These are phyloP conservation scores for Colletotrichum agaves DNA, from an alignment of 2,329 filamentous ascomycete genomes.

Conservation along the genomic window DNA sequence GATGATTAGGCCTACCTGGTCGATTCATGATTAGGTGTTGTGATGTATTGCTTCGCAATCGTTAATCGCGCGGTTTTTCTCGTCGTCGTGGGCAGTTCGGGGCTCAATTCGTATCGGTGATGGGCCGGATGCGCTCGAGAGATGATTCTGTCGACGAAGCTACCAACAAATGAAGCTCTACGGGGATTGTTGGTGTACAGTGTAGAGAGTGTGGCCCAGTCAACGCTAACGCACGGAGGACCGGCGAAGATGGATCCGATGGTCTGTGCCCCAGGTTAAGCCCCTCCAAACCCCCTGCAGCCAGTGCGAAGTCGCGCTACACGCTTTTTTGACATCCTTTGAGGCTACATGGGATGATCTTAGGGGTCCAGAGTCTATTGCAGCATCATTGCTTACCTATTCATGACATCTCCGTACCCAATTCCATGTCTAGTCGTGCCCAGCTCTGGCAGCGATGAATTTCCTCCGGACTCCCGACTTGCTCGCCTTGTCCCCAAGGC, in stretches of 20 bases:
- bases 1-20: constrained; percentile 61
- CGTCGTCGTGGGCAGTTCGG: constrained; percentile 31
- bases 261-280: constrained; percentile 26
- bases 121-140: constrained; percentile 34
- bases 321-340: constrained; percentile 31
- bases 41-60: constrained; percentile 21
- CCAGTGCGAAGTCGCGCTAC: constrained; percentile 16
- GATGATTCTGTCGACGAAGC: constrained; percentile 28
- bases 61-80: constrained; percentile 32
- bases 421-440: not conserved
- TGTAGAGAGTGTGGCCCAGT: constrained; percentile 23
- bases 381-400: not conserved
- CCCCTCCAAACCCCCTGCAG: constrained; percentile 33
- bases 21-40: constrained; percentile 63
- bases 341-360: constrained; percentile 29
- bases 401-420: not conserved
- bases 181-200: constrained; percentile 34
- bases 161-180: constrained; percentile 31
- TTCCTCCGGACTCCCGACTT: not conserved
- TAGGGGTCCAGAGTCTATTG: constrained; percentile 17
- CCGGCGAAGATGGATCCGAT: constrained; percentile 40
- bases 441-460: not conserved
- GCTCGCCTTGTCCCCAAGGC: not conserved
- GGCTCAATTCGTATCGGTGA: constrained; percentile 32
- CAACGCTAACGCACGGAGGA: constrained; percentile 35